Evolutionary conservation across 768 basidiomycete genomes (phyloP), one percentile per base, ranked within the genome.

Genomic region (Russula brevipes): DNA sequence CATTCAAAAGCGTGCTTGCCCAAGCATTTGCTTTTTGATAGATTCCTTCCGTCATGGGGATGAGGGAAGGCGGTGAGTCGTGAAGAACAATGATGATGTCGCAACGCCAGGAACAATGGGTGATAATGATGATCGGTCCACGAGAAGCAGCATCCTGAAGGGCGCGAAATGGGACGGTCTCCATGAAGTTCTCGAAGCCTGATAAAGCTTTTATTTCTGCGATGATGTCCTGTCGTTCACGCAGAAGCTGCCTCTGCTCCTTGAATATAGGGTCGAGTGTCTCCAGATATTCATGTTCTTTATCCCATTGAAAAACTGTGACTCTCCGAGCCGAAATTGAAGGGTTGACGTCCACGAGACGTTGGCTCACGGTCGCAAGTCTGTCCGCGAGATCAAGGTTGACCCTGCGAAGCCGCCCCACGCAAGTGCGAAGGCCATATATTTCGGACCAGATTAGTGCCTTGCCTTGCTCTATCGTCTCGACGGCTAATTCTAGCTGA

Each of bases 371-470:
- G 1, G n/a, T 19, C 3, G 44, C 6, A 9, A 63, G 41, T 41
- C 30, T 31, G n/a, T 36, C 42, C 24, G 61, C 55, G 4, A 63
- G 56, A 19, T 19, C 16, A 1, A 33, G 36, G 5, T 54, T 17
- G 24, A 33, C 35, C n/a, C 5, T 38, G 24, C 31, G 47, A 10
- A 63, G 41, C 1, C 19, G 42, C 7, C 6, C 50, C 24, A 24
- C 36, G 6, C 17, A 24, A 24, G 56, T 38, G 24, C 49, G 49
- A 11, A 63, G 24, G 36, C 56, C 50, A 53, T 49, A 49, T 30
- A 63, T 45, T 24, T 53, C 61, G 9, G 56, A 57, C 61, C 61
- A 63, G 16, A 63, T 41, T 14, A 58, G 24, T 11, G 36, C 24
- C 39, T 39, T 50, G 5, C 61, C 61, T 45, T 39, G 54, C 17